Conservation (phyloP, 441 rosid genomes). For the Corymbia calophylla region DNA sequence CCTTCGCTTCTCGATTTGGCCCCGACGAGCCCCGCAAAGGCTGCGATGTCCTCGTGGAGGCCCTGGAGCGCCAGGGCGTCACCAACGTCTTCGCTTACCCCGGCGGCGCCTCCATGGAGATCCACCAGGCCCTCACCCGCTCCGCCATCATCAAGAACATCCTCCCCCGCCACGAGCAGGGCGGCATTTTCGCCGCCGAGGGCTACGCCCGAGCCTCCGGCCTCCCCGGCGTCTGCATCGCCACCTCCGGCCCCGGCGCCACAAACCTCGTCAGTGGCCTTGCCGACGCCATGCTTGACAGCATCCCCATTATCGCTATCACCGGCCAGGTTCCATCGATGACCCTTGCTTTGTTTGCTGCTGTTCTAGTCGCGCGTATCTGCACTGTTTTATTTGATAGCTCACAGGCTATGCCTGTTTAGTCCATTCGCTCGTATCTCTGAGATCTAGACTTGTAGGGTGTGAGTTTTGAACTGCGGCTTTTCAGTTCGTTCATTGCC, state of each 20-base stretch:
- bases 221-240: conserved; percentile 77
- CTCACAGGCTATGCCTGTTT: neutral
- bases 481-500: neutral
- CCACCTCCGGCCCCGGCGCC: conserved; percentile 97
- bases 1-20: conserved; percentile 33
- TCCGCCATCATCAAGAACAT: conserved; percentile 59
- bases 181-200: conserved; percentile 87
- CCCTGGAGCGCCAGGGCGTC: conserved; percentile 89
- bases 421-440: neutral
- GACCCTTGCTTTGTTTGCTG: neutral
- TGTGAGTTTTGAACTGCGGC: neutral
- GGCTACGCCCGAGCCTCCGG: conserved; percentile 93
- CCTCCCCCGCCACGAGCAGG: conserved; percentile 95
- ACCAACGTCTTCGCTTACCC: conserved; percentile 80
- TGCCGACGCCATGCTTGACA: conserved; percentile 86
- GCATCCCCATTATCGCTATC: conserved; percentile 84
- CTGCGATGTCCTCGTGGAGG: conserved; percentile 87
- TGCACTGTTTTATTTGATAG: neutral
- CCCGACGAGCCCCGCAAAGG: conserved; percentile 84
- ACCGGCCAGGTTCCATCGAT: conserved; percentile 69
- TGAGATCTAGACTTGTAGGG: neutral
- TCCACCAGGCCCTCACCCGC: conserved; percentile 91
- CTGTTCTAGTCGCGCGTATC: neutral
- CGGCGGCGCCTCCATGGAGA: conserved; percentile 93
- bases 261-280: conserved; percentile 92